Conservation (phyloP, 2,329 filamentous ascomycete species). For the Colletotrichum graminicola region DNA sequence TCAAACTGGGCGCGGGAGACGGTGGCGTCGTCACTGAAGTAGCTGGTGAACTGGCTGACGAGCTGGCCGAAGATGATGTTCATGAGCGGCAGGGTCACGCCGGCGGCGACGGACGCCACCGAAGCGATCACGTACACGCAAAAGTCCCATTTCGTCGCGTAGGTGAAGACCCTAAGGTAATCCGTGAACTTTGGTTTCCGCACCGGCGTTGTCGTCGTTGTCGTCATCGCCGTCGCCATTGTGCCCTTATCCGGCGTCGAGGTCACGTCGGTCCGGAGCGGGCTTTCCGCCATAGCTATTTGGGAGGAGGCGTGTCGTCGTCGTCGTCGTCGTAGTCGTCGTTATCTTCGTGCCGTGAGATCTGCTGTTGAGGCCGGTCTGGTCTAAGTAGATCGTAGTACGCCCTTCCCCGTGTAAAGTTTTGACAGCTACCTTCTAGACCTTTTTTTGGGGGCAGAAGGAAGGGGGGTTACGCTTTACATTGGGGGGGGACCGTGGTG, state of each 20-base stretch:
- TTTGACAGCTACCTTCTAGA: constrained; percentile 20
- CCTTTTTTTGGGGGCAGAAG: neutral
- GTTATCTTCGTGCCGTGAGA: neutral
- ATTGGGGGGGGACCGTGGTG: neutral
- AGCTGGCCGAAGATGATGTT: constrained; percentile 53
- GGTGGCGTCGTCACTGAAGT: constrained; percentile 44
- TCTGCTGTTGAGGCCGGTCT: neutral
- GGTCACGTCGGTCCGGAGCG: constrained; percentile 1
- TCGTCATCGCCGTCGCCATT: neutral
- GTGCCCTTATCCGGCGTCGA: neutral
- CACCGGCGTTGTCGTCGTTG: neutral
- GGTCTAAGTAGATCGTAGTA: neutral
- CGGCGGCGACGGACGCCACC: constrained; percentile 51
- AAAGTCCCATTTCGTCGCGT: constrained; percentile 50
- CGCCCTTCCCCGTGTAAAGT: constrained; percentile 4
- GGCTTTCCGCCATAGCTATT: constrained; percentile 6
- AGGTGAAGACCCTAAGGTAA: constrained; percentile 47
- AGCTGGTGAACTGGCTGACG: constrained; percentile 48
- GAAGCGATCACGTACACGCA: constrained; percentile 47
- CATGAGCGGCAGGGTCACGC: constrained; percentile 52
- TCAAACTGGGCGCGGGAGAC: constrained; percentile 45
- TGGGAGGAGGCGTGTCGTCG: neutral
- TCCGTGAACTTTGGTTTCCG: constrained; percentile 33
- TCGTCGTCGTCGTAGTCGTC: neutral
- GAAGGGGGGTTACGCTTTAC: constrained; percentile 8